Base-by-base conservation (phyloP, 345 rosid species). In the Pugionium dolabratum region DNA sequence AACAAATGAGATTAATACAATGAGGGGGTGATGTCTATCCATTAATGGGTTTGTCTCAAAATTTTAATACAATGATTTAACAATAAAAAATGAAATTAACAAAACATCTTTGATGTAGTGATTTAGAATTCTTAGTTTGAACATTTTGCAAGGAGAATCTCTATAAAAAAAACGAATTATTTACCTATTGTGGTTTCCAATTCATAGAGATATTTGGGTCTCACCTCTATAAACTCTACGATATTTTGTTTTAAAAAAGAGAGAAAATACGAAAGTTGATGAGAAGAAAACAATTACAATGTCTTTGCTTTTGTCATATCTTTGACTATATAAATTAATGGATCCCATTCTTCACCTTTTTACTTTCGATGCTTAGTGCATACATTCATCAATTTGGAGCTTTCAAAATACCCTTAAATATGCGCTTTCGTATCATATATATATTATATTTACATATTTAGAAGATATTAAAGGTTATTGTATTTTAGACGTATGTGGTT, bases 301-400 rank as follows among this genome's bases (percentile, higher is more conserved):
- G 41, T 65, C 76, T 56, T 58, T 72, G 64, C 44, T 18, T 50
- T 64, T 58, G 48, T 71, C 64, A 7, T 63, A 47, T 49, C 70
- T 63, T 71, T 71, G 75, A 71, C 70, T 59, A 63, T 62, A 47
- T 32, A 63, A 55, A 71, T 40, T 34, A 55, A 71, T 71, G 70
- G 75, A 71, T 63, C 52, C 59, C 52, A 55, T 64, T 63, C 64
- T 63, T 64, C 53, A 32, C 32, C 33, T 64, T 71, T 71, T 32
- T 39, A 18, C 70, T 63, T 63, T 63, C 8, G 51, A 71, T 47
- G 51, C 2, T 6, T 18, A 18, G 18, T 18, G 18, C 18, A 18
- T 54, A 54, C 64, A 47, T 53, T 18, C 18, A 18, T 36, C 57
- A 47, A 37, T 57, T 31, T 54, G 37, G 58, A 56, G 68, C 41